Evolutionary conservation across 2,329 filamentous ascomycete genomes (phyloP).

Genomic region (Pseudocercospora crystallina): DNA sequence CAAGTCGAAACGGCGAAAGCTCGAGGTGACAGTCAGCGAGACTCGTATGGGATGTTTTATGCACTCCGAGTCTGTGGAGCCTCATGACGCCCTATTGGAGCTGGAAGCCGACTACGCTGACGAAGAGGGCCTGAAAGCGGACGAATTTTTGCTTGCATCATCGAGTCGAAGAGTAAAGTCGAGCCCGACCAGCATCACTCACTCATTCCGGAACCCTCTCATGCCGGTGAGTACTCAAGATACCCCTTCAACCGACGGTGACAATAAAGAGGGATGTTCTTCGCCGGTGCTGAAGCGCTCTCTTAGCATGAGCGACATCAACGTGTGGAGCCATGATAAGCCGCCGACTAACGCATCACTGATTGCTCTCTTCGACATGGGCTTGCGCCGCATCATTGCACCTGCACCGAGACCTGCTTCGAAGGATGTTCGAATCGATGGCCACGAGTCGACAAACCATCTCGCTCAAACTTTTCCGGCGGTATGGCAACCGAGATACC

Average conservation of each 20-base stretch:
- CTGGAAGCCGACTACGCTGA: background rate
- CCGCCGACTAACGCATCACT: background rate
- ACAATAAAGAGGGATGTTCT: too few species aligned
- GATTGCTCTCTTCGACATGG: slow-evolving; percentile 13
- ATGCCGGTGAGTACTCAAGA: background rate
- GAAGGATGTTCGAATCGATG: slow-evolving; percentile 32
- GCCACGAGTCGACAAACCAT: slow-evolving; percentile 34
- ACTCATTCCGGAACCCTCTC: background rate
- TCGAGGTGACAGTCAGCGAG: background rate
- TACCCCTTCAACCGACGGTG: too few species aligned
- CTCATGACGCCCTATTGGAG: background rate
- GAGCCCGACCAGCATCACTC: background rate
- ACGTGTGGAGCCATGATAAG: background rate
- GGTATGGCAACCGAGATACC: slow-evolving; percentile 42
- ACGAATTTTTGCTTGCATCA: too few species aligned
- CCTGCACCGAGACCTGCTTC: slow-evolving; percentile 26
- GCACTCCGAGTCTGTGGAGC: too few species aligned
- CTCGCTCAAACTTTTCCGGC: slow-evolving; percentile 41
- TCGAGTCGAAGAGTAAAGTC: background rate
- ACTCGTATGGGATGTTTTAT: background rate
- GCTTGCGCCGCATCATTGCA: slow-evolving; percentile 37
- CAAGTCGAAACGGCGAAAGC: slow-evolving; percentile 1
- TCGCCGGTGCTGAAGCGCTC: background rate
- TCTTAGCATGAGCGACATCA: slow-evolving; percentile 3
- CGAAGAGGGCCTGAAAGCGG: background rate